Conservation (phyloP, 2,329 filamentous ascomycete genomes). For the Aspergillus intermedius region DNA sequence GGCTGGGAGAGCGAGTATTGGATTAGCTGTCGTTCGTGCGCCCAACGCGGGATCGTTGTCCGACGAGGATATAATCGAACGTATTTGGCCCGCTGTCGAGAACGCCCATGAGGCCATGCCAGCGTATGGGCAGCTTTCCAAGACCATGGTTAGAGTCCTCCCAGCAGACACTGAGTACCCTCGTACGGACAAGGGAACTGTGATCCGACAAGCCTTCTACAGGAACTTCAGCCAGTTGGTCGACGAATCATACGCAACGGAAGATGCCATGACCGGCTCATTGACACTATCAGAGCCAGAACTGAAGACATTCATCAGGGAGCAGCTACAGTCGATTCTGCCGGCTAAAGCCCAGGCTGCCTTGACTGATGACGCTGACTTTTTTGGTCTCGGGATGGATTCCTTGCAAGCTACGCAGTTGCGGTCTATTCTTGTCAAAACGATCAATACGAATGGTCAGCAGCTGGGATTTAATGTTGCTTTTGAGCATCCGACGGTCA, state of each 20-base stretch:
- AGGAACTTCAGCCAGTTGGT: conserved; percentile 42
- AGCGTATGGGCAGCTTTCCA: conserved; percentile 49
- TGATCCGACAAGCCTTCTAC: conserved; percentile 48
- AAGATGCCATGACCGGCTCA: conserved; percentile 17
- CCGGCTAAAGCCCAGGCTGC: conserved; percentile 10
- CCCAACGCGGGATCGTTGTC: conserved; percentile 38
- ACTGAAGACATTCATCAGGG: conserved; percentile 29
- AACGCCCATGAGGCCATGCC: conserved; percentile 46
- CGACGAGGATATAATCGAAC: conserved; percentile 42
- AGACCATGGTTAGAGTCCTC: conserved; percentile 48
- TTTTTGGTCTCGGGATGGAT: conserved; percentile 54
- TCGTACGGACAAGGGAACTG: conserved; percentile 51
- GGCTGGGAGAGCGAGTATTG: conserved; percentile 46
- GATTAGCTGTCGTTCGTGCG: conserved; percentile 48
- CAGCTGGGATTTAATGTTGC: conserved; percentile 51
- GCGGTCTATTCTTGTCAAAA: conserved; percentile 45
- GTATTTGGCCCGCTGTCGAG: conserved; percentile 46
- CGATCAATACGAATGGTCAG: conserved; percentile 45
- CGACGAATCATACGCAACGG: conserved; percentile 36
- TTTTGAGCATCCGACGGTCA: conserved; percentile 51
- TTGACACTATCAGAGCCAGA: conserved; percentile 19
- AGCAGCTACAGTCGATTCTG: conserved; percentile 22
- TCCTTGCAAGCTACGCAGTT: conserved; percentile 54
- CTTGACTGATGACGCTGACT: conserved; percentile 44
- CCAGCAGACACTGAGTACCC: conserved; percentile 42